These are phyloP conservation scores for Yamadazyma akitaensis DNA, from an alignment of 805 yeast species.

Conservation along the genomic window DNA sequence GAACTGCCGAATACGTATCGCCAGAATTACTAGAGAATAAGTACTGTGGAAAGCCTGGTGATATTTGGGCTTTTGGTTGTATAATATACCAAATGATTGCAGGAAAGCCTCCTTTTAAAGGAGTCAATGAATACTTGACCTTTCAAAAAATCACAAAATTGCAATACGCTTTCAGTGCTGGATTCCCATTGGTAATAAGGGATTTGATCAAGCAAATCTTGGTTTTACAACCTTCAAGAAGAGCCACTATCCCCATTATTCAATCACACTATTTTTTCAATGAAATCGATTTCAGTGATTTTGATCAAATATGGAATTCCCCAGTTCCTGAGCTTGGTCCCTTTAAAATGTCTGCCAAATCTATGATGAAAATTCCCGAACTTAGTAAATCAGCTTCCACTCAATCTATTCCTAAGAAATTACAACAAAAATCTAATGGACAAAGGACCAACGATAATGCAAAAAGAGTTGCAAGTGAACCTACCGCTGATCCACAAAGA, in stretches of 20 bases:
- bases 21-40: conserved; percentile 77
- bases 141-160: conserved; percentile 78
- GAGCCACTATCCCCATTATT: conserved; percentile 57
- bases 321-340: conserved; percentile 68
- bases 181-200: conserved; percentile 55
- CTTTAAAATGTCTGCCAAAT: conserved; percentile 68
- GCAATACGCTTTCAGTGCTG: conserved; percentile 73
- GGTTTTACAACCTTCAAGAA: conserved; percentile 63
- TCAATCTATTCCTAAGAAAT: conserved; percentile 9
- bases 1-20: conserved; percentile 69
- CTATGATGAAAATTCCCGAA: conserved; percentile 72
- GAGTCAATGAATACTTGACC: conserved; percentile 75
- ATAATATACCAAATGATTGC: conserved; percentile 61
- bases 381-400: conserved; percentile 13
- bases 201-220: conserved; percentile 66
- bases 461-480: conserved; percentile 14
- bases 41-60: conserved; percentile 60
- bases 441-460: conserved; percentile 6
- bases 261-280: conserved; percentile 72
- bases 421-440: conserved; percentile 5
- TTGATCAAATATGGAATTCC: conserved; percentile 63
- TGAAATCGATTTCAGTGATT: conserved; percentile 62
- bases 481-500: conserved; percentile 1
- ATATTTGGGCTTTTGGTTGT: conserved; percentile 63
- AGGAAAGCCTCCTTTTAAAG: conserved; percentile 77